Evolutionary conservation across 1,284 basidiomycete species (phyloP).

Genomic region (Moniliella sp.): DNA sequence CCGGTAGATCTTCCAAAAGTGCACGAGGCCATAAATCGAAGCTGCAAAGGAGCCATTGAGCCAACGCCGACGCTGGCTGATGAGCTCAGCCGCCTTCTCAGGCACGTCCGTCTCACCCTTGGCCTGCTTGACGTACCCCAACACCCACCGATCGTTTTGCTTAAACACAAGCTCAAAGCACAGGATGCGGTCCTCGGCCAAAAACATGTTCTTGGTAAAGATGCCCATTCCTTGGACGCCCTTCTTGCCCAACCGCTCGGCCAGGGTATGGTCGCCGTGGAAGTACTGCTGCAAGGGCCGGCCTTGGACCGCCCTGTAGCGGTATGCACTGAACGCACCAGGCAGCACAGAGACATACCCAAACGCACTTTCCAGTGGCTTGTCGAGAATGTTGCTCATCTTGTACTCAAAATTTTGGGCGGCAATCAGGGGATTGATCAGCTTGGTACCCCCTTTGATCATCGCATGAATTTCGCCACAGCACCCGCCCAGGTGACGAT

Average conservation of each 20-base stretch:
- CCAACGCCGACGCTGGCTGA: constrained; percentile 52
- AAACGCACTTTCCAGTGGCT: constrained; percentile 74
- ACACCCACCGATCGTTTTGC: too few species aligned
- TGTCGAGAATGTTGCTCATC: constrained; percentile 75
- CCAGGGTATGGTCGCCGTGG: constrained; percentile 74
- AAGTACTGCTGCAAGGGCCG: constrained; percentile 60
- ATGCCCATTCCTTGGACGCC: constrained; percentile 4
- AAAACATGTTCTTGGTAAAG: constrained; percentile 74
- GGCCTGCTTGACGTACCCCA: constrained; percentile 74
- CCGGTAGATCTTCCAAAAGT: constrained; percentile 65
- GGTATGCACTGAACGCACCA: constrained; percentile 80
- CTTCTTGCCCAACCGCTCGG: too few species aligned
- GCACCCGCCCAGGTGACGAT: constrained; percentile 75
- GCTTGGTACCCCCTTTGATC: constrained; percentile 55
- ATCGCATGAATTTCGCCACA: constrained; percentile 84
- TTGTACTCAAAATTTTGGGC: constrained; percentile 43
- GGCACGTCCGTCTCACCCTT: constrained; percentile 79
- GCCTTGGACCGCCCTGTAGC: constrained; percentile 47
- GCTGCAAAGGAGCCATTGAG: constrained; percentile 69
- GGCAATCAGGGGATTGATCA: constrained; percentile 62
- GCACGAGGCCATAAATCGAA: constrained; percentile 60
- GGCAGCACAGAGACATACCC: constrained; percentile 67
- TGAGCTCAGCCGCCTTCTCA: constrained; percentile 59
- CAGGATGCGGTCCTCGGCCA: constrained; percentile 67
- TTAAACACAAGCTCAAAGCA: constrained; percentile 82